These are phyloP conservation scores for Coelastrella sp. DNA, from an alignment of 139 green algal species.

Conservation along the genomic window DNA sequence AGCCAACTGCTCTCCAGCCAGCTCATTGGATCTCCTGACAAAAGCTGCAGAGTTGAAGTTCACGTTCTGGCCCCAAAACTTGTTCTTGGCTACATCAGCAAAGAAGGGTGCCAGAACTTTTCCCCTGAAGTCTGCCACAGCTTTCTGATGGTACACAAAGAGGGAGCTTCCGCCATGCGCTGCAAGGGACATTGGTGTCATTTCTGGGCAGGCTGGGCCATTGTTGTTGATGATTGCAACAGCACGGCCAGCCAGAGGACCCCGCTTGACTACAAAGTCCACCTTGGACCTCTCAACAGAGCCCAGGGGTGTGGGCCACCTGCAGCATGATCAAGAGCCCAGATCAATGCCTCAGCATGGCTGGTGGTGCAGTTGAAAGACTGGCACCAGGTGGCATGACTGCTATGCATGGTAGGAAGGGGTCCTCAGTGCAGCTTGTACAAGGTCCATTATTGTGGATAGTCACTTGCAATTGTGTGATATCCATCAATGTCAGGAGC, in stretches of 20 bases:
- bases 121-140: constrained; percentile 15
- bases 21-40: background rate
- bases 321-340: background rate
- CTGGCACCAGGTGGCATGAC: too few relatives aligned
- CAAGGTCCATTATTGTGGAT: background rate
- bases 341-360: too few relatives aligned
- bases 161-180: background rate
- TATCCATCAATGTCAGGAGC: too few relatives aligned
- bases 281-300: background rate
- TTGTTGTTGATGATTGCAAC: constrained; percentile 23
- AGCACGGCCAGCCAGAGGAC: background rate
- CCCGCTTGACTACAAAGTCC: constrained; percentile 12
- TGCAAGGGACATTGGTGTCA: background rate
- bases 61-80: background rate
- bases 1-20: background rate
- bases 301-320: constrained; percentile 13
- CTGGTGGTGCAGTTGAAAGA: too few relatives aligned
- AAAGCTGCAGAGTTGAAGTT: background rate
- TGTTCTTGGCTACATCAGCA: background rate
- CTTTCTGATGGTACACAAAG: constrained; percentile 37
- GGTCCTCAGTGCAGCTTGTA: background rate
- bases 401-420: background rate
- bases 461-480: background rate
- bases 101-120: constrained; percentile 35
- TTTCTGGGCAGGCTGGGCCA: constrained; percentile 3